A percentile compares a stretch with the other conserved stretches of the same genome.
Conservation (phyloP, 371 early-diverging fungal species). For the Choanephora cucurbitarum region DNA sequence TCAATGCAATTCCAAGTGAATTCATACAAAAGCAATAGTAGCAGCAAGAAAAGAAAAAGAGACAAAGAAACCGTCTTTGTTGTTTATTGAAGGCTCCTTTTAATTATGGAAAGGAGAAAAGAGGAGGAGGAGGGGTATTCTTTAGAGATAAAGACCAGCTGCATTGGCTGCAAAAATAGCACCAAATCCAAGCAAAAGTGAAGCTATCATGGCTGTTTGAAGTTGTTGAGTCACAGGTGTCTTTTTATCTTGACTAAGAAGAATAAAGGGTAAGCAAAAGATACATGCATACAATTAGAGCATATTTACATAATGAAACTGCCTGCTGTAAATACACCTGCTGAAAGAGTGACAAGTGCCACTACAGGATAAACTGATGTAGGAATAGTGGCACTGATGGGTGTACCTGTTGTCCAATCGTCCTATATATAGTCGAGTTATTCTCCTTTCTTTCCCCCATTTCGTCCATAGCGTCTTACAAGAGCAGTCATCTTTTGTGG, state of each 20-base stretch:
- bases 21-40: no score
- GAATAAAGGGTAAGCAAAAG: not conserved
- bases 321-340: slow-evolving; percentile 40
- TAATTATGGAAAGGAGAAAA: no score
- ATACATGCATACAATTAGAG: not conserved
- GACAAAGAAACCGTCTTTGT: not conserved
- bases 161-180: slow-evolving; percentile 48
- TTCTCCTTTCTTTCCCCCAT: not conserved
- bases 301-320: slow-evolving; percentile 43
- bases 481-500: slow-evolving; percentile 23
- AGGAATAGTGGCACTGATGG: slow-evolving; percentile 38
- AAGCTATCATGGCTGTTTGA: slow-evolving; percentile 38
- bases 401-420: slow-evolving; percentile 32
- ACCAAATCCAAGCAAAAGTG: slow-evolving; percentile 49
- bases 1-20: no score
- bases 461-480: slow-evolving; percentile 9
- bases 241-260: slow-evolving; percentile 38
- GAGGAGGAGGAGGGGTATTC: not conserved
- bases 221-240: slow-evolving; percentile 42
- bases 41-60: no score
- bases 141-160: slow-evolving; percentile 51
- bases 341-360: slow-evolving; percentile 29
- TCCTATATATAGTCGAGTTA: slow-evolving; percentile 15
- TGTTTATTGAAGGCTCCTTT: not conserved
- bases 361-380: slow-evolving; percentile 32